A percentile compares a stretch with the other conserved stretches of the same genome.
These are phyloP conservation scores for Mangifera indica DNA, from an alignment of 345 rosid species.

Conservation along the genomic window DNA sequence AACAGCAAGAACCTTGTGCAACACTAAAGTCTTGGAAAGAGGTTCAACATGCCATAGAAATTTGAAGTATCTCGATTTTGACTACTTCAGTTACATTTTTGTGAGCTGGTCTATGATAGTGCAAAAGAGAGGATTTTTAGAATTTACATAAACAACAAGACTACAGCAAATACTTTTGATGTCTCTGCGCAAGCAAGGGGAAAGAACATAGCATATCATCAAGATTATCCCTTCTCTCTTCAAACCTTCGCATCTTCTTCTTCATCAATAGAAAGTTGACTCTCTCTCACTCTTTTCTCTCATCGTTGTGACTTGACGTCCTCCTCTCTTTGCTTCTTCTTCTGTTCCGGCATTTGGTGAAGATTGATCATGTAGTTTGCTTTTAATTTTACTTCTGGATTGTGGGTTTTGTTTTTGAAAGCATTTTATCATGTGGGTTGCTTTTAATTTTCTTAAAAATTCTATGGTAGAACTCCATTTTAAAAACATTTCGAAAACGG, in stretches of 20 bases:
- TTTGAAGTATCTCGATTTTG: constrained; percentile 79
- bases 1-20: constrained; percentile 75
- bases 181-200: constrained; percentile 61
- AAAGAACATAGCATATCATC: constrained; percentile 62
- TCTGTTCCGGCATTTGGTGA: too few species aligned
- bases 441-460: not conserved
- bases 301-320: too few species aligned
- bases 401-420: not conserved
- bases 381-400: not conserved
- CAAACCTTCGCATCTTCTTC: constrained; percentile 9
- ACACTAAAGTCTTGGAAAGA: constrained; percentile 68
- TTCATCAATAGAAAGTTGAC: too few species aligned
- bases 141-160: constrained; percentile 76
- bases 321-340: too few species aligned
- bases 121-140: constrained; percentile 73
- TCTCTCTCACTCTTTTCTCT: too few species aligned
- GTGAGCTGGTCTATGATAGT: constrained; percentile 68
- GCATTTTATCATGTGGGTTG: not conserved
- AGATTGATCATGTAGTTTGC: constrained; percentile 8
- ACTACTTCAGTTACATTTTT: constrained; percentile 90
- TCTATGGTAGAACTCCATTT: too few species aligned
- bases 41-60: constrained; percentile 94
- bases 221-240: too few species aligned
- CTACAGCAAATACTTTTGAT: constrained; percentile 72
- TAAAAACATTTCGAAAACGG: too few species aligned